phyloP scores from a whole-genome alignment of 495 filamentous ascomycete genomes.

The Lophium mytilinum region DNA sequence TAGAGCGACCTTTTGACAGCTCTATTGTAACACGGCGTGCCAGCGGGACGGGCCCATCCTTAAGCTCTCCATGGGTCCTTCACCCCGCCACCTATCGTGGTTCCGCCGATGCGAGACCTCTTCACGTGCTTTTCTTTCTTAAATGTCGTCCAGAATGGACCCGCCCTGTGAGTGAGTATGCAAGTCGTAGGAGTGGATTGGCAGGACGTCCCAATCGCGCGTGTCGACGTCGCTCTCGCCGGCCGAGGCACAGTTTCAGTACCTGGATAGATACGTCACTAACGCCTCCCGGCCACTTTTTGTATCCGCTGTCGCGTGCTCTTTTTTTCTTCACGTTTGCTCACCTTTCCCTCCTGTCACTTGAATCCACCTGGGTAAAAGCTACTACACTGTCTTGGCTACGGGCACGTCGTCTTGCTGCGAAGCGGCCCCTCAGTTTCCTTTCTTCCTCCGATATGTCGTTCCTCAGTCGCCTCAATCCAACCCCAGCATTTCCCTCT shows the following conservation, averaged over 20 bases:
- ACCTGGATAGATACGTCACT: background rate
- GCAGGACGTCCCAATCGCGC: too few relatives aligned
- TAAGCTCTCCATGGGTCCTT: too few relatives aligned
- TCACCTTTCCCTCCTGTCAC: background rate
- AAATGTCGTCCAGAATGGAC: too few relatives aligned
- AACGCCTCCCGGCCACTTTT: background rate
- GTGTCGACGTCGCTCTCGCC: too few relatives aligned
- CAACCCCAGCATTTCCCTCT: slow-evolving; percentile 54
- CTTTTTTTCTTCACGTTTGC: background rate
- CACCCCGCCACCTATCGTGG: too few relatives aligned
- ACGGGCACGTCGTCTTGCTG: background rate
- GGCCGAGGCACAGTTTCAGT: background rate
- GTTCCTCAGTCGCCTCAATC: slow-evolving; percentile 40
- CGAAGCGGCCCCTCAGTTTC: background rate
- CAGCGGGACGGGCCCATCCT: too few relatives aligned
- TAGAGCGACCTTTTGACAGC: too few relatives aligned
- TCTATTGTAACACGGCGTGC: too few relatives aligned
- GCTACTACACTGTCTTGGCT: background rate
- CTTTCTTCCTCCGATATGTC: slow-evolving; percentile 6
- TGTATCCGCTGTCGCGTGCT: background rate
- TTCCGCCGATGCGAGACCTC: too few relatives aligned
- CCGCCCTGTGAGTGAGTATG: too few relatives aligned
- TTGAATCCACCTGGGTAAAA: background rate
- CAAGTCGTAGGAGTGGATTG: too few relatives aligned
- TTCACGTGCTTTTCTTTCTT: too few relatives aligned